These are phyloP conservation scores for Ophiostoma pallidulum DNA, from an alignment of 2,329 filamentous ascomycete species.

Conservation along the genomic window DNA sequence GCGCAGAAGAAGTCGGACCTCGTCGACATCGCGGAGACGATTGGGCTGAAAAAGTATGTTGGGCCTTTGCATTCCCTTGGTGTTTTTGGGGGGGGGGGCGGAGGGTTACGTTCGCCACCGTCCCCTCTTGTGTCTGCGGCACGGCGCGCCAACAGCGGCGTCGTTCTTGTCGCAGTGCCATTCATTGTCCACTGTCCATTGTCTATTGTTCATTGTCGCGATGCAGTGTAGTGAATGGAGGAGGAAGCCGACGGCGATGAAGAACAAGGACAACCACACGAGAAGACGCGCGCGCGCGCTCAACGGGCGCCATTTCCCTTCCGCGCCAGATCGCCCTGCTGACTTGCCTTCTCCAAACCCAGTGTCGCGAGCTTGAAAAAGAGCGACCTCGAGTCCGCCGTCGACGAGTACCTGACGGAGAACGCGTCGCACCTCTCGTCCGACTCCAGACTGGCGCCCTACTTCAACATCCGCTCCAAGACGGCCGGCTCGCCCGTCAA, in stretches of 20 bases:
- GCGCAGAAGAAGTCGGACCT: conserved; percentile 77
- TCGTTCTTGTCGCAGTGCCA: not conserved
- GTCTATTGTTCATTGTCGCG: too few relatives aligned
- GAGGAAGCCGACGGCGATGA: too few relatives aligned
- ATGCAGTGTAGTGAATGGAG: not conserved
- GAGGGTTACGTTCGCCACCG: too few relatives aligned
- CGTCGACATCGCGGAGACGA: conserved; percentile 59
- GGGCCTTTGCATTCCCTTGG: not conserved
- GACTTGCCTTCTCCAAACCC: conserved; percentile 11
- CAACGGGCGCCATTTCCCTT: not conserved
- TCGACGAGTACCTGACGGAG: conserved; percentile 63
- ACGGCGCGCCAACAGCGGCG: too few relatives aligned
- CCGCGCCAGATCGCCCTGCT: not conserved
- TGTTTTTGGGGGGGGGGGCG: not conserved
- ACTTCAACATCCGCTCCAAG: conserved; percentile 61
- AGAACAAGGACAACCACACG: too few relatives aligned
- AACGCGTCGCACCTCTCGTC: conserved; percentile 56
- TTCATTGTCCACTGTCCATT: not conserved
- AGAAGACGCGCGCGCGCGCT: too few relatives aligned
- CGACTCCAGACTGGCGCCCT: conserved; percentile 59
- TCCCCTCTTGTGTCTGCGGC: too few relatives aligned
- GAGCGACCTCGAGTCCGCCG: conserved; percentile 62
- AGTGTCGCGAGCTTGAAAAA: conserved; percentile 68
- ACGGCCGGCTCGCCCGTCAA: conserved; percentile 53
- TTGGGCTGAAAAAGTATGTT: conserved; percentile 61